Percentiles rank a stretch among this genome's conserved stretches.
phyloP scores from a whole-genome alignment of 306 rosid species.

The Myrica gale region DNA sequence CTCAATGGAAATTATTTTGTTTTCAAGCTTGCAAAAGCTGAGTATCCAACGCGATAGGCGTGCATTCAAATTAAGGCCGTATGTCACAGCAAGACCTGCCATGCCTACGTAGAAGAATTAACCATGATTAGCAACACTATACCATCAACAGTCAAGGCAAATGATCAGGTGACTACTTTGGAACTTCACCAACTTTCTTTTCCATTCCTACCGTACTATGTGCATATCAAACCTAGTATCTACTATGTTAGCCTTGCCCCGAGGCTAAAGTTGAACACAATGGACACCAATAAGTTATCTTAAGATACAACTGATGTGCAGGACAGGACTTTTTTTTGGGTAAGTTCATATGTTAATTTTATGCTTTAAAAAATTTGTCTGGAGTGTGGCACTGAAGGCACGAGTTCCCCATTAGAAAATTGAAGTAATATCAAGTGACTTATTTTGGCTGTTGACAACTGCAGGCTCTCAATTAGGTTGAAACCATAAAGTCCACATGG shows the following conservation, averaged over 20 bases:
- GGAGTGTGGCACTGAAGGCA: too few relatives aligned
- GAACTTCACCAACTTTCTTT: neutral
- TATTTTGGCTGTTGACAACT: constrained; percentile 3
- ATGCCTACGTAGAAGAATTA: constrained; percentile 57
- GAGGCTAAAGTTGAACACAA: constrained; percentile 19
- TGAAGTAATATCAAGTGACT: neutral
- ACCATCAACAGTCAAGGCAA: neutral
- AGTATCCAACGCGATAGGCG: constrained; percentile 93
- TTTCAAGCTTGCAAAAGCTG: constrained; percentile 97
- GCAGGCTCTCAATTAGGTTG: constrained; percentile 5
- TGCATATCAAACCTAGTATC: constrained; percentile 5
- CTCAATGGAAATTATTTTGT: constrained; percentile 90
- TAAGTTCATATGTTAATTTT: too few relatives aligned
- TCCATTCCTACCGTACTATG: neutral
- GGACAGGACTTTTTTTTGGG: neutral
- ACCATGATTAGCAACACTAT: constrained; percentile 24
- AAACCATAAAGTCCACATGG: constrained; percentile 11
- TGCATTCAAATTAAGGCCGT: constrained; percentile 82
- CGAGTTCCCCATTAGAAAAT: neutral
- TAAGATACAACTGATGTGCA: neutral
- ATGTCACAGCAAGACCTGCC: constrained; percentile 97
- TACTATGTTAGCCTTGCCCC: constrained; percentile 12
- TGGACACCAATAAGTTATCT: neutral
- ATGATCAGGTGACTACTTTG: neutral
- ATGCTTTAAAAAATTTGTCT: neutral